Base-by-base conservation (phyloP, 345 rosid species). In the Crucihimalaya himalaica region DNA sequence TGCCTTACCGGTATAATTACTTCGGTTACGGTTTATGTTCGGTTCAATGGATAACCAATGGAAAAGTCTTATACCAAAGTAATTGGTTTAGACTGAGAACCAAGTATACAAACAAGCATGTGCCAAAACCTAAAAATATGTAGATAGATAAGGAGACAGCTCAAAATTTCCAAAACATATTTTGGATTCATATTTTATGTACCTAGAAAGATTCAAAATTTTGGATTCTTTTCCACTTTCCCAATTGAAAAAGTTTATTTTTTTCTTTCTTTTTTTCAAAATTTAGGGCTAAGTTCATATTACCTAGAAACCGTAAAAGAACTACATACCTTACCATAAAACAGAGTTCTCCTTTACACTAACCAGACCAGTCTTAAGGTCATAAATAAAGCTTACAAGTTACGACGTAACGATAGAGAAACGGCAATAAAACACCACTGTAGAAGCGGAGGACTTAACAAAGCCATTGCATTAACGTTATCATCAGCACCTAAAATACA, bases 401-500 rank as follows among this genome's bases (percentile, higher is more conserved):
- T 42, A 65, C 27, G 54, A 45, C 34, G 65, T 20, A 55, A 54
- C 77, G 46, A 42, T 54, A 15, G 11, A 63, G 70, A 43, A 54
- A 55, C 63, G 15, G 6, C 28, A 13, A 16, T 31, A 57, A 60
- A 60, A 9, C 50, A 39, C 18, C 31, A 58, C 28, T n/a, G 6
- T 16, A 62, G 53, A 72, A 19, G 16, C 12, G 15, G 7, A 45
- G 50, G 32, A 12, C 0, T 10, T 43, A 23, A 66, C 66, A 57
- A 35, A 67, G 29, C 10, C 46, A 75, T 42, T 51, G 56, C 63
- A 60, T 31, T 43, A 75, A 50, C 54, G 48, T 60, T 68, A 21
- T 29, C 63, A 68, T 40, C 35, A 74, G 28, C 73, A 74, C 21
- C 73, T 59, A 59, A 29, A 73, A 68, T 51, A 42, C 73, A 75